A percentile compares a stretch with the other conserved stretches of the same genome.
Evolutionary conservation across 2,329 filamentous ascomycete genomes (phyloP).

Genomic region (Exophiala sp.): DNA sequence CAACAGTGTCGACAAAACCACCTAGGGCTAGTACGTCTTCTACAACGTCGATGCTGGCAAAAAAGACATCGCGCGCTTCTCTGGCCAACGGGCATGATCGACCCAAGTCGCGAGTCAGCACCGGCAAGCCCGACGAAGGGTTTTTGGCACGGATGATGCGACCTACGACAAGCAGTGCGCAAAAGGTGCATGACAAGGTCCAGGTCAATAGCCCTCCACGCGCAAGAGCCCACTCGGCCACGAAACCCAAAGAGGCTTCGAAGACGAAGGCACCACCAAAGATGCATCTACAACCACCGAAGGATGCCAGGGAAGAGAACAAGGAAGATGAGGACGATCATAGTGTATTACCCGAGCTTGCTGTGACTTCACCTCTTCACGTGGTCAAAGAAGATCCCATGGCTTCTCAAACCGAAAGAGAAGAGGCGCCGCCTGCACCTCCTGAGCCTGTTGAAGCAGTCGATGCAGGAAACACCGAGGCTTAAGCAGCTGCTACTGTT

Average conservation of each 20-base stretch:
- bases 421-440: neutral
- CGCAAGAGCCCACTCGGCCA: slow-evolving; percentile 9
- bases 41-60: slow-evolving; percentile 28
- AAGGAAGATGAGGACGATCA: slow-evolving; percentile 6
- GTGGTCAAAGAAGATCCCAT: slow-evolving; percentile 11
- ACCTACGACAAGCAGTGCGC: slow-evolving; percentile 49
- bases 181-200: slow-evolving; percentile 46
- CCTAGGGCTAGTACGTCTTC: slow-evolving; percentile 23
- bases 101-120: slow-evolving; percentile 41
- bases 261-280: slow-evolving; percentile 14
- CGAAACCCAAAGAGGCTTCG: slow-evolving; percentile 9
- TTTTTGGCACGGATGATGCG: slow-evolving; percentile 53
- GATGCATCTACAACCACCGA: slow-evolving; percentile 7
- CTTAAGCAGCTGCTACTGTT: neutral
- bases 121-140: slow-evolving; percentile 42
- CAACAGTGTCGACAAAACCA: slow-evolving; percentile 23
- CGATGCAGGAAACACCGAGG: slow-evolving; percentile 3
- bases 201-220: slow-evolving; percentile 41
- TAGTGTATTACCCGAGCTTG: slow-evolving; percentile 2
- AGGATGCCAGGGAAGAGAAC: slow-evolving; percentile 1
- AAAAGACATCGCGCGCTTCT: slow-evolving; percentile 31
- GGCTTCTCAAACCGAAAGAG: neutral
- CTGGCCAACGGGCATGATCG: slow-evolving; percentile 32
- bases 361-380: slow-evolving; percentile 6
- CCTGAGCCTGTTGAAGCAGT: slow-evolving; percentile 1